These are phyloP conservation scores for Blyttiomyces sp. DNA, from an alignment of 371 early-diverging fungal genomes.

Conservation along the genomic window DNA sequence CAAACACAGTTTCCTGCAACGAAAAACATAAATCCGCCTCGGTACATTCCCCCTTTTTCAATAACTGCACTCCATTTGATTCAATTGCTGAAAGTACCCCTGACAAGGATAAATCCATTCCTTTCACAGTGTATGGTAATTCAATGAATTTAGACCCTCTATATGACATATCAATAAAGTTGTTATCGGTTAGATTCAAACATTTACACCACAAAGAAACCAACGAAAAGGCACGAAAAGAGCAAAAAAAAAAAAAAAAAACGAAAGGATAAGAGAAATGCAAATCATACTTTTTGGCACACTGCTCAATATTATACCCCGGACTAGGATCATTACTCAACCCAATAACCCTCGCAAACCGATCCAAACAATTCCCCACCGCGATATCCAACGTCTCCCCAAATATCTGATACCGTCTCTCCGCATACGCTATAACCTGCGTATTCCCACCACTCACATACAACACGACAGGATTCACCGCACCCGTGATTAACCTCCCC, in stretches of 20 bases:
- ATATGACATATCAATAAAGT: too few relatives aligned
- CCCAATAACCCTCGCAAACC: constrained; percentile 93
- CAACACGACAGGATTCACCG: constrained; percentile 94
- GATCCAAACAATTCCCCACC: constrained; percentile 98
- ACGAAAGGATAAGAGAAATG: not conserved
- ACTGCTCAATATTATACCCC: constrained; percentile 98
- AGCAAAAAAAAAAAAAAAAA: not conserved
- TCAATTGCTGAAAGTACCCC: constrained; percentile 94
- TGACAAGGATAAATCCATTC: constrained; percentile 99
- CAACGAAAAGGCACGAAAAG: not conserved
- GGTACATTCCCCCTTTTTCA: constrained; percentile 31
- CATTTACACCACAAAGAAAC: too few relatives aligned
- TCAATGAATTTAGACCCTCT: constrained; percentile 85
- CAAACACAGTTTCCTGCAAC: constrained; percentile 98
- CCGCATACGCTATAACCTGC: constrained; percentile 98
- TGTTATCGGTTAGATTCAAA: too few relatives aligned
- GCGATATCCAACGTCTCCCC: constrained; percentile 99
- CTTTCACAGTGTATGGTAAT: constrained; percentile 98
- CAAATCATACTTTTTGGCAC: constrained; percentile 72
- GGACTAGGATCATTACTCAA: constrained; percentile 97
- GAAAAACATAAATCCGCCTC: constrained; percentile 94
- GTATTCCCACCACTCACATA: constrained; percentile 99
- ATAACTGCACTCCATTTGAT: constrained; percentile 58
- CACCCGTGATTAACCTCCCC: constrained; percentile 98
- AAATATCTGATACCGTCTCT: constrained; percentile 94